Evolutionary conservation across 306 rosid species (phyloP), one percentile per base, ranked within the genome.

Genomic region (Amphicarpaea edgeworthii): DNA sequence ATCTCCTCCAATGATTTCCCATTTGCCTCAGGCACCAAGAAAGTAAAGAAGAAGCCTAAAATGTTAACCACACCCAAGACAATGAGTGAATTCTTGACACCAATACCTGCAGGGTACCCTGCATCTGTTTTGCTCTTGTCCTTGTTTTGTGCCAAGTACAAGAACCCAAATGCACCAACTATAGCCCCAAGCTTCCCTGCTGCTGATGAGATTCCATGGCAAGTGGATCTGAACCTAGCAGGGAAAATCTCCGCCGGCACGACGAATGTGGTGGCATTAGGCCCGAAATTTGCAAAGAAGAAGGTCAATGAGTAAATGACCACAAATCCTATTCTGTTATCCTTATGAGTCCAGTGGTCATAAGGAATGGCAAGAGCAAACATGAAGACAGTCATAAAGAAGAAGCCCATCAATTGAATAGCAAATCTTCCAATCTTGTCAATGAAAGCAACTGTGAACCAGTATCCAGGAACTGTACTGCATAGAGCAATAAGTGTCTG

Each of bases 231-330:
- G 42, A 92, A 85, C 41, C 96, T 84, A 1, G 93, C 96, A 0
- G 93, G 93, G 78, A 92, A 92, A 23, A 92, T 88, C 80, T 92
- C 97, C 0, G 96, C 97, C 0, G 93, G 90, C 72, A 88, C 97
- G 0, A 92, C 96, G 58, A 91, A 92, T 63, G 97, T 92, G 24
- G 93, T 92, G 6, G 97, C 96, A 46, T 92, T 92, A 8, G 96
- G 93, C 26, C 96, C 97, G 1, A 92, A 92, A 38, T 92, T 92
- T 1, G 93, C 87, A 3, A 92, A 90, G 87, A 92, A 90, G 83
- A 92, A 92, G 21, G 96, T 88, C 45, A 90, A 63, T 6, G 96
- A 88, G 73, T 92, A 92, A 0, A 89, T 37, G 17, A 72, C 89
- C 15, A 89, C 96, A 2, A 92, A 92, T 30, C 92, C 97, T 34